These are phyloP conservation scores for Candida nanaspora DNA, from an alignment of 805 yeast species.

Conservation along the genomic window DNA sequence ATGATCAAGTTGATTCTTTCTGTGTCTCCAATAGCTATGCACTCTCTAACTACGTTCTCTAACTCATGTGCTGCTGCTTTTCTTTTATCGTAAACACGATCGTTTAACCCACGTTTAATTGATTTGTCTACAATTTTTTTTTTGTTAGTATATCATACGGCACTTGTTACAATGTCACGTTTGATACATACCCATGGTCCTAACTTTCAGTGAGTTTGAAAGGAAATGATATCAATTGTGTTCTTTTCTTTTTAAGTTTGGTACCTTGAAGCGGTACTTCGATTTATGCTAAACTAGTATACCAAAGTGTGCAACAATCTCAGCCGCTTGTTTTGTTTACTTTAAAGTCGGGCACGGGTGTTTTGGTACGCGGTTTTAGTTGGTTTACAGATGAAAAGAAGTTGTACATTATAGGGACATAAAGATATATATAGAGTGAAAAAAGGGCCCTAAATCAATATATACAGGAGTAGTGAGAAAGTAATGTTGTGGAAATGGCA, in stretches of 20 bases:
- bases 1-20: constrained; percentile 57
- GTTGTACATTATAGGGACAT: no score
- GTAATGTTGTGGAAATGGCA: no score
- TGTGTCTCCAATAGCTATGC: constrained; percentile 51
- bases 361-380: no score
- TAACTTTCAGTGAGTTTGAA: no score
- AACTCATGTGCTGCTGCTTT: constrained; percentile 72
- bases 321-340: background rate
- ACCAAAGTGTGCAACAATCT: background rate
- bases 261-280: background rate
- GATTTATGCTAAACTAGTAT: background rate
- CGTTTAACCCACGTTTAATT: constrained; percentile 60
- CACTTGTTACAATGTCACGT: no score
- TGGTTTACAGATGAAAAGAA: no score
- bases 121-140: constrained; percentile 45
- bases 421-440: no score
- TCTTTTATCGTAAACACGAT: constrained; percentile 70
- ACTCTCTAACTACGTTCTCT: constrained; percentile 70
- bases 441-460: no score
- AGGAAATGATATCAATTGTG: background rate
- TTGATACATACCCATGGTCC: constrained; percentile 9
- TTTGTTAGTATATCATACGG: background rate
- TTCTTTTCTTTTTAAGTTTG: no score
- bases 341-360: background rate
- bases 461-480: no score